Conservation (phyloP, 2,329 filamentous ascomycete species). For the Monosporascus sp. region DNA sequence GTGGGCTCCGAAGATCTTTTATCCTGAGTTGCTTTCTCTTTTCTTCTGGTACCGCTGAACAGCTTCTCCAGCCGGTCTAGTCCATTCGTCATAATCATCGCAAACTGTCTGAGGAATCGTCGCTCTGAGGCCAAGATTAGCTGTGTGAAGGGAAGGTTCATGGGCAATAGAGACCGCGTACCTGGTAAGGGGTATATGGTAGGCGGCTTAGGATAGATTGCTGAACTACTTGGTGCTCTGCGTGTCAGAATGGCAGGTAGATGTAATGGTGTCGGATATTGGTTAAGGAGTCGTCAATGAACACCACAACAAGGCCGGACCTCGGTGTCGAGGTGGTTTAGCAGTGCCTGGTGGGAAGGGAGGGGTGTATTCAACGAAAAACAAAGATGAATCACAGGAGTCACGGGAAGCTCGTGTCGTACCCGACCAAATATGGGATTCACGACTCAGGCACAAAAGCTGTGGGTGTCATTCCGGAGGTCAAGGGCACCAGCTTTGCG, state of each 20-base stretch:
- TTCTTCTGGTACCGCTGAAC: conserved; percentile 40
- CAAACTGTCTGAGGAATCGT: not conserved
- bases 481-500: conserved; percentile 15
- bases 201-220: no score
- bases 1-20: conserved; percentile 9
- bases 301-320: not conserved
- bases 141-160: not conserved
- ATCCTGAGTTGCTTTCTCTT: conserved; percentile 13
- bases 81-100: conserved; percentile 40
- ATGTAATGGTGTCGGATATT: not conserved
- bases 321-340: not conserved
- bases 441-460: conserved; percentile 7
- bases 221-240: no score
- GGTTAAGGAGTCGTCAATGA: not conserved
- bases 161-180: no score
- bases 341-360: not conserved
- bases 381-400: not conserved
- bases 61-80: conserved; percentile 46
- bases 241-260: not conserved
- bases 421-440: conserved; percentile 5
- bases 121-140: not conserved
- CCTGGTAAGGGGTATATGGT: no score
- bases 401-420: conserved; percentile 4
- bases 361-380: not conserved
- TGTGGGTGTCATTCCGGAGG: conserved; percentile 16